Conservation (phyloP, 805 yeast species). For the Metschnikowia cerradonensis region DNA sequence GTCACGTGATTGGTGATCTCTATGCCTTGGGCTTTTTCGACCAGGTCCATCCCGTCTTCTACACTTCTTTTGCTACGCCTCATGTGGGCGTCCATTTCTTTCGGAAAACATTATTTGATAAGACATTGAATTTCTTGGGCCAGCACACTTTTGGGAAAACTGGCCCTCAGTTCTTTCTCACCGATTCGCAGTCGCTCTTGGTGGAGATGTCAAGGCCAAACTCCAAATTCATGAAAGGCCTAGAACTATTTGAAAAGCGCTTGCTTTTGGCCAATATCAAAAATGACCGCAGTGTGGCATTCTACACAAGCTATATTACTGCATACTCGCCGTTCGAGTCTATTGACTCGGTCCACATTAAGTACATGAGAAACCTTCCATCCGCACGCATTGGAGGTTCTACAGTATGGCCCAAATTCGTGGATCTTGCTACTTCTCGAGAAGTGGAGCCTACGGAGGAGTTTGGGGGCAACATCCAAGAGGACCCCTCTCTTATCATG, state of each 20-base stretch:
- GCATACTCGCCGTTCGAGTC: conserved; percentile 68
- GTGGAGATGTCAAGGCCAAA: conserved; percentile 51
- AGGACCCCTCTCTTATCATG: conserved; percentile 35
- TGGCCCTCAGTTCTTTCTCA: conserved; percentile 33
- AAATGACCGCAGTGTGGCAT: conserved; percentile 84
- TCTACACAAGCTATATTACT: conserved; percentile 76
- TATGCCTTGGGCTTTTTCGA: conserved; percentile 51
- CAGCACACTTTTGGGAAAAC: conserved; percentile 34
- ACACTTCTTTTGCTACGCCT: conserved; percentile 50
- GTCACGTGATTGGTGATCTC: conserved; percentile 76
- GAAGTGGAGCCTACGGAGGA: conserved; percentile 10
- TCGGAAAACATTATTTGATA: conserved; percentile 29
- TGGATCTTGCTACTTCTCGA: conserved; percentile 43
- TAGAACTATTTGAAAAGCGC: conserved; percentile 53
- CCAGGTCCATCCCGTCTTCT: conserved; percentile 52
- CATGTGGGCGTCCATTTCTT: conserved; percentile 55
- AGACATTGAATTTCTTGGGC: conserved; percentile 31
- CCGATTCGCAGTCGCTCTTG: conserved; percentile 44
- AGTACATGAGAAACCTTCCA: conserved; percentile 46
- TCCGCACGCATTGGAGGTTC: conserved; percentile 35
- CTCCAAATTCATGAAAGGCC: conserved; percentile 49
- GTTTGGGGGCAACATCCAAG: conserved; percentile 29
- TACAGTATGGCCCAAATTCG: conserved; percentile 44
- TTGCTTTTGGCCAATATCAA: conserved; percentile 67
- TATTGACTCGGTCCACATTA: conserved; percentile 45